Conservation (phyloP, 345 rosid genomes). For the Melaleuca quinquenervia region DNA sequence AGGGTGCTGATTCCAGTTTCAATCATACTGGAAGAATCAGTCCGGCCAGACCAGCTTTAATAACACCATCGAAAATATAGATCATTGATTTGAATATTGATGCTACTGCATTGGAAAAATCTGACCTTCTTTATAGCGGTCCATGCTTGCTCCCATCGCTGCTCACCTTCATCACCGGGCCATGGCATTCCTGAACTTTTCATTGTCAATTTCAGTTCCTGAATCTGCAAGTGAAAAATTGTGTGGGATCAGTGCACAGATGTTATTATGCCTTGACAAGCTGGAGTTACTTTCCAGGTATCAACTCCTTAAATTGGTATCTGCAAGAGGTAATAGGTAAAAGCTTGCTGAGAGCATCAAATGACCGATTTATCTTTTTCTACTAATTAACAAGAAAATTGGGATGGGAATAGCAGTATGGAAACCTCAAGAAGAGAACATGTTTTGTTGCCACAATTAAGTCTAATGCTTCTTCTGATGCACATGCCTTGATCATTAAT, state of each 20-base stretch:
- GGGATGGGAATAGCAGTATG: neutral
- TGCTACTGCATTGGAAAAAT: neutral
- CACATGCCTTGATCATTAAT: neutral
- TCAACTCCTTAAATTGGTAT: neutral
- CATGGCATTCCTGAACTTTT: conserved; percentile 87
- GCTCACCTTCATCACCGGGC: conserved; percentile 97
- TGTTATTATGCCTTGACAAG: neutral
- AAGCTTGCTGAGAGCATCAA: neutral
- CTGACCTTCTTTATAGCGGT: conserved; percentile 84
- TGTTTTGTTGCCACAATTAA: neutral
- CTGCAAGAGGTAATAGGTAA: neutral
- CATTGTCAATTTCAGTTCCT: conserved; percentile 80
- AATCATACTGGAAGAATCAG: neutral
- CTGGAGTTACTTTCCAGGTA: neutral
- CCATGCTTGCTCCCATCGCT: conserved; percentile 98
- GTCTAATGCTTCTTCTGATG: neutral
- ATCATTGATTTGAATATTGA: neutral
- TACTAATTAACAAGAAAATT: neutral
- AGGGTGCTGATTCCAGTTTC: neutral
- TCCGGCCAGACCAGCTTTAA: neutral
- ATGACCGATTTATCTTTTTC: neutral
- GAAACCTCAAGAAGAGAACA: neutral
- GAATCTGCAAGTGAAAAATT: conserved; percentile 38
- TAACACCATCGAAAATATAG: neutral
- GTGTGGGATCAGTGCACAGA: neutral